phyloP scores from a whole-genome alignment of 805 yeast genomes.

The Pichia paraexigua region DNA sequence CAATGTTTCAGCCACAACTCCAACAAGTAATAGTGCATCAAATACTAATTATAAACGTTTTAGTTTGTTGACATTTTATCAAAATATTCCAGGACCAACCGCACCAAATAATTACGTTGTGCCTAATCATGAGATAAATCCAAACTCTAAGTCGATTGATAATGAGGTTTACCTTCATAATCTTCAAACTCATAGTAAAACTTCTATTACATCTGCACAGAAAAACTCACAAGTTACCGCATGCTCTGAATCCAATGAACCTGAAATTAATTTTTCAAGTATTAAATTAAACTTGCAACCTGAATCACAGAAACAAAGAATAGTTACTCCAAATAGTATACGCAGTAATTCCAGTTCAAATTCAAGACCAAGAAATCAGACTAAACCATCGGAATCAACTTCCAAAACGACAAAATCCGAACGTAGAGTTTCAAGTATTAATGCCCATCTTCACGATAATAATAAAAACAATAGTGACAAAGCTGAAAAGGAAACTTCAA shows the following conservation, averaged over 20 bases:
- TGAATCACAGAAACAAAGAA: not conserved
- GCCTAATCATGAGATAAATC: not conserved
- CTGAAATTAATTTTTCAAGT: not conserved
- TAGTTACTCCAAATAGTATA: not conserved
- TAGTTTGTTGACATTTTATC: slow-evolving; percentile 28
- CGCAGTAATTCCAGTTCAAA: not conserved
- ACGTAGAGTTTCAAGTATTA: slow-evolving; percentile 3
- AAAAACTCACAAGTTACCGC: not conserved
- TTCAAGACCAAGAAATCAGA: not conserved
- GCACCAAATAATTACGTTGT: slow-evolving; percentile 4
- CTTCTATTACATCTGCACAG: not conserved
- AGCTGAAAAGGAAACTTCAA: slow-evolving; percentile 51
- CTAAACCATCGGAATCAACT: slow-evolving; percentile 13
- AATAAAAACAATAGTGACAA: slow-evolving; percentile 13
- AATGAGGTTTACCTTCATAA: not conserved
- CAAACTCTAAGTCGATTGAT: not conserved
- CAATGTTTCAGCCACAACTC: not conserved
- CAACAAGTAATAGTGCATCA: slow-evolving; percentile 2
- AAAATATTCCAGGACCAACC: slow-evolving; percentile 11
- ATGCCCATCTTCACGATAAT: not conserved
- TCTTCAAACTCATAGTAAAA: not conserved
- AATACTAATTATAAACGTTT: slow-evolving; percentile 25
- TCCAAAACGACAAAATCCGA: slow-evolving; percentile 8
- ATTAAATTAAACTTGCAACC: not conserved
- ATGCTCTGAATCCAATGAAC: not conserved